Evolutionary conservation across 768 basidiomycete species (phyloP).

Genomic region (Boletus huronensis): DNA sequence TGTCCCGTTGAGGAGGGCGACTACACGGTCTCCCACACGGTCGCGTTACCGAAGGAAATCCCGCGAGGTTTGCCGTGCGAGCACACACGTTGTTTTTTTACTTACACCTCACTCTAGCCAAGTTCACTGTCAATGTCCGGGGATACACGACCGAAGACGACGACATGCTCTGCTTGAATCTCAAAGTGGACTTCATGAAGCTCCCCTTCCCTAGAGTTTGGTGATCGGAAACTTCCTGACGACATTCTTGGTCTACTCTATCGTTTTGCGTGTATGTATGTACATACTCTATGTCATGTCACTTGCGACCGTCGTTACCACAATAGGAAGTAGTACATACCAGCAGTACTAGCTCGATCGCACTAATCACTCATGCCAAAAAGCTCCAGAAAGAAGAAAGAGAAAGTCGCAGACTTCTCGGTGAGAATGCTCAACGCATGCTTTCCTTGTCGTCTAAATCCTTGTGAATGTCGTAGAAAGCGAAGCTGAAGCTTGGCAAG

Average conservation of each 20-base stretch:
- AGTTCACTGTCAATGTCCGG: constrained; percentile 67
- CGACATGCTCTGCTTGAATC: constrained; percentile 73
- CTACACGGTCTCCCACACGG: constrained; percentile 77
- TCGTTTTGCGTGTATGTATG: constrained; percentile 6
- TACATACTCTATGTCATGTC: neutral
- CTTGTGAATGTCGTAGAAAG: constrained; percentile 58
- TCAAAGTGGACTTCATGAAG: constrained; percentile 75
- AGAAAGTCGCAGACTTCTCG: constrained; percentile 83
- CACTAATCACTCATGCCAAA: constrained; percentile 64
- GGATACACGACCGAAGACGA: constrained; percentile 73
- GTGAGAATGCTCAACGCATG: constrained; percentile 37
- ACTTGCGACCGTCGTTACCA: neutral
- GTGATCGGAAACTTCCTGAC: constrained; percentile 20
- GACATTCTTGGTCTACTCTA: neutral
- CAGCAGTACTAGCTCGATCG: too few species aligned
- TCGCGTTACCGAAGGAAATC: constrained; percentile 87
- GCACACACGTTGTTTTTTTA: neutral
- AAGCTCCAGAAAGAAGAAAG: constrained; percentile 80
- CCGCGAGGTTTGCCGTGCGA: constrained; percentile 55
- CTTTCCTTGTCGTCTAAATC: neutral
- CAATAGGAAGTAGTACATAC: constrained; percentile 13
- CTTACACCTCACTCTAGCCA: constrained; percentile 51
- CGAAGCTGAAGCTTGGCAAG: constrained; percentile 94
- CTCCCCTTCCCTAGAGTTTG: constrained; percentile 24
- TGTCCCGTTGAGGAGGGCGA: constrained; percentile 78